Evolutionary conservation across 306 rosid species (phyloP), one percentile per base, ranked within the genome.

Genomic region (Lathyrus tuberosus): DNA sequence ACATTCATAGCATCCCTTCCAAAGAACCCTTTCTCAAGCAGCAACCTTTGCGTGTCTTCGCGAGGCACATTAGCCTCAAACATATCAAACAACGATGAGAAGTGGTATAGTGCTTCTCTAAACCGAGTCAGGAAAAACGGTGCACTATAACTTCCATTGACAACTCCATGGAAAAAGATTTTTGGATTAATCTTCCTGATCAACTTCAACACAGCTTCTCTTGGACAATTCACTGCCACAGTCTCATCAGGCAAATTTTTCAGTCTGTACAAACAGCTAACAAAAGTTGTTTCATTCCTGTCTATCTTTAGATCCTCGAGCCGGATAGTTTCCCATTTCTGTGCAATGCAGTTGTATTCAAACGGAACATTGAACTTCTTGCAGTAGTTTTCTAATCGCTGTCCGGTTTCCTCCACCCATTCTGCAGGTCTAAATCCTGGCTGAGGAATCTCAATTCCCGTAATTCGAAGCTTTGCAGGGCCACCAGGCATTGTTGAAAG

Each of bases 1-100:
- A 87, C 97, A 54, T 88, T 94, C 74, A 90, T 80, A 10, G 77
- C 84, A 56, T 94, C 92, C 72, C 80, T 87, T 38, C 97, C 98
- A 8, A 72, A 53, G 43, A 83, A 24, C 60, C 70, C 87, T 70
- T 70, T 82, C 86, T 94, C 97, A 18, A 84, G 81, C 41, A 71
- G 41, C 69, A 62, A 35, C 74, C 99, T 82, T 1, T 81, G 73
- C 4, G 60, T 59, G 43, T 84, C 92, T 66, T 88, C 96, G 10
- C 85, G 84, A 13, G 69, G 67, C 53, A 87, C 61, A 3, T 73
- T 94, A 2, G 72, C 97, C 51, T 90, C 97, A 38, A 82, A 87
- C 88, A 90, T 87, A 74, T 94, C 96, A 44, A 88, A 90, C 74
- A 82, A 47, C 0, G 96, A 72, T 17, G 97, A 85, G 86, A 85